These are phyloP conservation scores for Oidiodendron maius DNA, from an alignment of 495 filamentous ascomycete species.

Conservation along the genomic window DNA sequence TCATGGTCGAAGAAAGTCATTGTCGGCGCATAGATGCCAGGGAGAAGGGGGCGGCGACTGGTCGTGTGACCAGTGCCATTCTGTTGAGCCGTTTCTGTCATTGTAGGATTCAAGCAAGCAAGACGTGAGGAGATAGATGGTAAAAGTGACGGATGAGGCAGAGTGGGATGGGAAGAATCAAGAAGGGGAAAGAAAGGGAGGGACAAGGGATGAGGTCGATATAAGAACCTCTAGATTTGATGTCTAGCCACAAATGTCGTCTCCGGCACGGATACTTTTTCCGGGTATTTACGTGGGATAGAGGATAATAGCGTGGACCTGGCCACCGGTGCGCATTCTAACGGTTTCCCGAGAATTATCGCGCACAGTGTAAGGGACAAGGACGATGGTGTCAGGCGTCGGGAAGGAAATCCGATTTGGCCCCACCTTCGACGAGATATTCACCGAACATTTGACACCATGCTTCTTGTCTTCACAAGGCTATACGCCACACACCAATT, in stretches of 20 bases:
- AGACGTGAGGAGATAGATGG: conserved; percentile 1
- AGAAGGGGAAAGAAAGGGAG: neutral
- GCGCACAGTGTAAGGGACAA: no score
- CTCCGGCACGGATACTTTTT: conserved; percentile 17
- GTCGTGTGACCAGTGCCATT: conserved; percentile 31
- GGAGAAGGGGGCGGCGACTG: conserved; percentile 59
- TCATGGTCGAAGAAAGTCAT: conserved; percentile 84
- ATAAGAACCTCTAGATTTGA: neutral
- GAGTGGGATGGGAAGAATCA: neutral
- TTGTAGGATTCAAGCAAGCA: neutral
- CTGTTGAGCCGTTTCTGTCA: conserved; percentile 31
- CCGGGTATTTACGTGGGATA: neutral
- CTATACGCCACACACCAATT: no score
- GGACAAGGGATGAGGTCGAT: neutral
- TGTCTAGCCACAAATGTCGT: conserved; percentile 3
- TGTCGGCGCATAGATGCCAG: conserved; percentile 83
- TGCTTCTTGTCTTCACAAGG: no score
- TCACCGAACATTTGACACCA: no score
- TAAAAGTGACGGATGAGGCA: neutral
- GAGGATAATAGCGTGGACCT: neutral
- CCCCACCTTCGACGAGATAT: no score
- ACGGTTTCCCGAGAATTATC: neutral
- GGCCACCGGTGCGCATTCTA: neutral
- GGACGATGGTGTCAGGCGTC: no score
- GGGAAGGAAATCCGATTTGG: no score